Evolutionary conservation across 345 rosid genomes (phyloP), one percentile per base, ranked within the genome.

Genomic region (Salix dunnii): DNA sequence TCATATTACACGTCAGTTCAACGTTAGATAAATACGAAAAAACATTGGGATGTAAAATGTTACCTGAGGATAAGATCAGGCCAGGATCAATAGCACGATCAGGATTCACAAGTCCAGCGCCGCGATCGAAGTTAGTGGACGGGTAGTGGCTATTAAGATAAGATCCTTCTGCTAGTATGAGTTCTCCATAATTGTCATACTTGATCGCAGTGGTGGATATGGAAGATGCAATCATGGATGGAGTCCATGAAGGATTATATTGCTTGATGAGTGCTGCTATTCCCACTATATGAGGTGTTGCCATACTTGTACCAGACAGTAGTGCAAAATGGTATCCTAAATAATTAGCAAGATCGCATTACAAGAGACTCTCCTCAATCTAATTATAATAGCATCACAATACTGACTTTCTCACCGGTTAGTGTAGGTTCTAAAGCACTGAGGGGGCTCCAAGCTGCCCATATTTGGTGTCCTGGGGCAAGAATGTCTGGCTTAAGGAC

Each of bases 371-470:
- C 35, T 28, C n/a, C 40, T 20, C 31, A 11, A 20, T 16, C 31
- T 64, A 1, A 13, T 14, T 40, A 14, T 9, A 28, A 28, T 31
- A 27, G 8, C 4, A 9, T 4, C 3, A 4, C 1, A 33, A 46
- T 14, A 46, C 13, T 35, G 65, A 8, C 58, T 25, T 68, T 49
- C 51, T 61, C 31, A 87, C 96, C 94, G 81, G 53, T 65, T 43
- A 92, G 79, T 25, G 85, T 49, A 9, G 92, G 92, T 38, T 95
- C 92, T 4, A 68, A 75, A 81, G 85, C 94, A 70, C 99, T 95
- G 51, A 87, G 74, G 43, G 89, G 93, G 75, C 95, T 90, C 99
- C 97, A 91, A 25, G 99, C 99, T 4, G 94, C 97, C 97, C 97
- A 95, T 51, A 91, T 88, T 82, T 95, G 96, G 77, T 89, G 90